Conservation (phyloP, 202 grass and related monocot species). For the Digitaria exilis region DNA sequence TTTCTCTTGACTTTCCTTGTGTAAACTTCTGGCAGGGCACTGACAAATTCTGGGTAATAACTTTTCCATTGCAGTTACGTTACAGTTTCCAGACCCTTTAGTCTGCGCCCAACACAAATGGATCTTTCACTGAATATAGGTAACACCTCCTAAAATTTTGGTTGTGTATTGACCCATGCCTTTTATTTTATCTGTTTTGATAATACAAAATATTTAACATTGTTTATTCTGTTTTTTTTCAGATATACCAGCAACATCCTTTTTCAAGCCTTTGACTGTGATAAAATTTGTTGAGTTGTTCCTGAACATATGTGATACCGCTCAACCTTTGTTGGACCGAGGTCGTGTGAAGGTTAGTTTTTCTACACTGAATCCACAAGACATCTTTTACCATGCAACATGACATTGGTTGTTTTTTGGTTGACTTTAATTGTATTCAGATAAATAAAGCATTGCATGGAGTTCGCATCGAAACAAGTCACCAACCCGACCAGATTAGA, state of each 20-base stretch:
- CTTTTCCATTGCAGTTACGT: constrained; percentile 52
- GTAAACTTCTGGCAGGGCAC: not conserved
- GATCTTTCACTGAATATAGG: constrained; percentile 76
- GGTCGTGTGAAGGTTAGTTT: constrained; percentile 59
- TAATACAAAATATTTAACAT: too few species aligned
- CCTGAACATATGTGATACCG: constrained; percentile 49
- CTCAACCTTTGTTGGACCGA: constrained; percentile 45
- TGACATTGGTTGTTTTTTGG: not conserved
- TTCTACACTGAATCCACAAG: not conserved
- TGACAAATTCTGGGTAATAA: not conserved
- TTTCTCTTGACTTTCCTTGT: not conserved
- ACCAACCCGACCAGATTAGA: constrained; percentile 49
- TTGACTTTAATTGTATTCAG: constrained; percentile 23
- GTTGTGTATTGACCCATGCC: not conserved
- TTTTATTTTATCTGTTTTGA: not conserved
- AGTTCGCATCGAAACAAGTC: constrained; percentile 62
- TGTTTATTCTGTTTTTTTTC: constrained; percentile 2
- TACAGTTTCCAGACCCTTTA: constrained; percentile 69
- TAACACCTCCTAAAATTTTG: not conserved
- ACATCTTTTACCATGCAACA: not conserved
- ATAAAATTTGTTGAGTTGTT: constrained; percentile 61
- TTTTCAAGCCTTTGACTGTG: constrained; percentile 64
- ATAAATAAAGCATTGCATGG: constrained; percentile 78
- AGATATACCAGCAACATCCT: constrained; percentile 84
- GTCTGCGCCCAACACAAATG: constrained; percentile 83